Conservation (phyloP, 176 grass and related monocot species). For the Avena atlantica region DNA sequence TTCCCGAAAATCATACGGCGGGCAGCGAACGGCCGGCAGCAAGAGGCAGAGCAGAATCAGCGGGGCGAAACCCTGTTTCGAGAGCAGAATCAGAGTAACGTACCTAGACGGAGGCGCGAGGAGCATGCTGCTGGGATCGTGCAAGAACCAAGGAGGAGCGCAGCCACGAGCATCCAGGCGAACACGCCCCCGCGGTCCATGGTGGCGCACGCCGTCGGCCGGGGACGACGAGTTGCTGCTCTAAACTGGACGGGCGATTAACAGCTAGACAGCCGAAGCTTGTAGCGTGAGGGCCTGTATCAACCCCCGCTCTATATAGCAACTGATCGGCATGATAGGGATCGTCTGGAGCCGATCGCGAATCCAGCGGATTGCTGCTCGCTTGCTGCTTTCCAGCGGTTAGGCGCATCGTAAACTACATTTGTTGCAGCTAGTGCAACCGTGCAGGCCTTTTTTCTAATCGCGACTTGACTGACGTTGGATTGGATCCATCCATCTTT, state of each 20-base stretch:
- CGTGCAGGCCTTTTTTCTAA: neutral
- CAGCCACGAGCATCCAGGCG: neutral
- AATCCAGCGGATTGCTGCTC: slow-evolving; percentile 17
- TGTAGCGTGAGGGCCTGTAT: neutral
- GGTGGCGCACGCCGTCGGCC: neutral
- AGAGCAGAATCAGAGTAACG: neutral
- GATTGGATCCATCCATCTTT: neutral
- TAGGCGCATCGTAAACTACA: neutral
- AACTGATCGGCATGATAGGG: neutral
- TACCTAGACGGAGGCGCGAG: slow-evolving; percentile 15
- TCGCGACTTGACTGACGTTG: neutral
- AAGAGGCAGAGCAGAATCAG: neutral
- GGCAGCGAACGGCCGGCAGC: neutral
- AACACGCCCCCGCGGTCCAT: neutral
- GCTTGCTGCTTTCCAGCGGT: neutral
- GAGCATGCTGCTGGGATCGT: neutral
- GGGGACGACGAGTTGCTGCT: neutral
- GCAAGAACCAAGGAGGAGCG: neutral
- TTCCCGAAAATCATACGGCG: neutral
- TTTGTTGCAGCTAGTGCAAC: neutral
- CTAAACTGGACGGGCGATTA: neutral
- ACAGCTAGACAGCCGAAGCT: neutral
- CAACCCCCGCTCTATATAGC: slow-evolving; percentile 14
- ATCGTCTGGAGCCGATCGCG: neutral
- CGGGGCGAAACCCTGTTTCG: no score